These are phyloP conservation scores for Kurtzmaniella quercitrusa DNA, from an alignment of 1,139 yeast genomes.

Conservation along the genomic window DNA sequence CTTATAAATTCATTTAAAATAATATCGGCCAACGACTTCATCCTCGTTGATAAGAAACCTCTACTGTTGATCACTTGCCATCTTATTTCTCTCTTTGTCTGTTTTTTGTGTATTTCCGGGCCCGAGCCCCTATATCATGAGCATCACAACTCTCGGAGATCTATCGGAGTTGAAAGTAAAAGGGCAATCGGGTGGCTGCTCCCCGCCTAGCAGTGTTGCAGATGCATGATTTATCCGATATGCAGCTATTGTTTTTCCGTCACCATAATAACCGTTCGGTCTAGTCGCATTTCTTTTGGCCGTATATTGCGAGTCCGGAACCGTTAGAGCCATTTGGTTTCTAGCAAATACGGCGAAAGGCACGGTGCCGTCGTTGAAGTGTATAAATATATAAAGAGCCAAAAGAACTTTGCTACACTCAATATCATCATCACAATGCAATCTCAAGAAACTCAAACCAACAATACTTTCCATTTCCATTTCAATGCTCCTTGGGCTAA, in stretches of 20 bases:
- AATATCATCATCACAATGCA: not conserved
- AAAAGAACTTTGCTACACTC: not conserved
- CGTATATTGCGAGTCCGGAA: not conserved
- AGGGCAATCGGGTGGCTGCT: not conserved
- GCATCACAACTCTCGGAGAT: not conserved
- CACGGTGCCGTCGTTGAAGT: not conserved
- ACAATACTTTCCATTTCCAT: not conserved
- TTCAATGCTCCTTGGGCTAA: not conserved
- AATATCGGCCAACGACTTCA: too few species aligned
- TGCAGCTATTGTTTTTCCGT: not conserved
- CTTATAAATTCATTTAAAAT: too few species aligned
- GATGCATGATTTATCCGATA: not conserved
- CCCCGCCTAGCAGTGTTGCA: not conserved
- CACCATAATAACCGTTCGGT: not conserved
- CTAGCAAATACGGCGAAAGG: not conserved
- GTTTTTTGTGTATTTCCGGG: too few species aligned
- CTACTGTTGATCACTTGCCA: too few species aligned
- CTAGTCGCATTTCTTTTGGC: not conserved
- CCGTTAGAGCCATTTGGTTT: not conserved
- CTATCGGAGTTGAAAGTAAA: not conserved
- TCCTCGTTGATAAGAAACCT: too few species aligned
- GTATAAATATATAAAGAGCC: not conserved
- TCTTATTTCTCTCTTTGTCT: too few species aligned
- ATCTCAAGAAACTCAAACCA: not conserved
- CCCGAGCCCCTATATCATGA: too few species aligned